Percentiles rank a stretch among this genome's conserved stretches.
Evolutionary conservation across 805 yeast species (phyloP).

Genomic region (Isabelozyma pseudorhagii): DNA sequence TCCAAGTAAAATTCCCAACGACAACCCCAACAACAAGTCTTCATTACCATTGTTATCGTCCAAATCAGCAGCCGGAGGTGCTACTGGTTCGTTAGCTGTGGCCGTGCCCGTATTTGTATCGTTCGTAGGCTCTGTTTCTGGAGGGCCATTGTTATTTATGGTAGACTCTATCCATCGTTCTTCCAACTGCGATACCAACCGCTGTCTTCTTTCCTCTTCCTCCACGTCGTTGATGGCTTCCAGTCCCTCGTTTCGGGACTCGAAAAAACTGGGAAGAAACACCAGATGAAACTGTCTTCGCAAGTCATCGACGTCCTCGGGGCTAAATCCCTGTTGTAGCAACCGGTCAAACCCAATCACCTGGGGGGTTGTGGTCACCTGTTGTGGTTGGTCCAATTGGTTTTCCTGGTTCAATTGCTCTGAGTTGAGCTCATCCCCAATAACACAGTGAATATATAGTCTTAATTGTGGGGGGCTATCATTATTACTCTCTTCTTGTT

Average conservation of each 20-base stretch:
- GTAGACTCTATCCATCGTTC: slow-evolving; percentile 88
- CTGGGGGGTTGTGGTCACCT: slow-evolving; percentile 55
- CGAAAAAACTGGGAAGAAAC: slow-evolving; percentile 33
- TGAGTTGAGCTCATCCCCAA: slow-evolving; percentile 60
- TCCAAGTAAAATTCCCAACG: slow-evolving; percentile 76
- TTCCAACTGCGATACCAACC: slow-evolving; percentile 59
- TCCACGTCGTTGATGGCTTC: slow-evolving; percentile 34
- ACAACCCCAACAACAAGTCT: slow-evolving; percentile 66
- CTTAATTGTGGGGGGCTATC: slow-evolving; percentile 7
- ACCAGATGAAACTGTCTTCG: slow-evolving; percentile 72
- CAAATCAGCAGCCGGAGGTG: slow-evolving; percentile 21
- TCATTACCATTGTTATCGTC: slow-evolving; percentile 44
- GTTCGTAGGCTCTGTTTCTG: neutral
- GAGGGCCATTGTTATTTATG: slow-evolving; percentile 30
- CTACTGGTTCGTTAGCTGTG: slow-evolving; percentile 31
- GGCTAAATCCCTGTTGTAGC: slow-evolving; percentile 78
- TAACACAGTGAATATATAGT: slow-evolving; percentile 74
- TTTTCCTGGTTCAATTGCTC: slow-evolving; percentile 61
- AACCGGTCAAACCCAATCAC: slow-evolving; percentile 83
- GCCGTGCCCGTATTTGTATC: neutral
- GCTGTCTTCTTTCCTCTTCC: slow-evolving; percentile 39
- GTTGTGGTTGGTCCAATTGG: slow-evolving; percentile 53
- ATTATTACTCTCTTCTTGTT: slow-evolving; percentile 5
- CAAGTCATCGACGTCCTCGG: slow-evolving; percentile 68
- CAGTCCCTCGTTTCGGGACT: slow-evolving; percentile 4